Base-by-base conservation (phyloP, 176 grass and related monocot genomes). In the Aegilops speltoides region DNA sequence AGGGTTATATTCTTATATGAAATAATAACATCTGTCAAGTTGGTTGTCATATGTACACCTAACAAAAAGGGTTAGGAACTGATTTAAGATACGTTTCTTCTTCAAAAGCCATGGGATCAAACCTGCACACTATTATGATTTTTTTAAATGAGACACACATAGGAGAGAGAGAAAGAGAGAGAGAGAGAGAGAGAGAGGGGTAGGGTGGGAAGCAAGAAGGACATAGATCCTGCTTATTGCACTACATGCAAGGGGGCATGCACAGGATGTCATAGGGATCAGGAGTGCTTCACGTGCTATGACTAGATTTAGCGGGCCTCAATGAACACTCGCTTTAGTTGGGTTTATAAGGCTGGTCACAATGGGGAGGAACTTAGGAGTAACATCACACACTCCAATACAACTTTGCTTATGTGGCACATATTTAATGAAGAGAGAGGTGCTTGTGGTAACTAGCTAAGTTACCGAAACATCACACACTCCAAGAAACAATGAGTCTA, bases 261-360 rank as follows among this genome's bases (percentile, higher is more conserved):
- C 79, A 79, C 65, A 79, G 50, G 65, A 87, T 83, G 41, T 87
- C 84, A 79, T 79, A 83, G 84, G 75, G 59, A 80, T 84, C 60
- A 87, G 80, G 75, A 80, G 11, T 79, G 59, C 67, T 68, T 84
- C 80, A 87, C 85, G 71, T 87, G 80, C 60, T 50, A 83, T 46
- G 80, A 43, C 67, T 91, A 68, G 80, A 87, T 84, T 87, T 80
- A 83, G 84, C 37, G 75, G 79, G 80, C 59, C 89, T 80, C 87
- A 46, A 80, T 68, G 67, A 43, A 80, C 6, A 54, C 16, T 54
- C 6, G 5, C 6, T 52, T 50, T 15, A 16, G 13, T 14, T 50
- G 46, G 46, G 46, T 50, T 50, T 48, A 48, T 48, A 48, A n/a
- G 31, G 31, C 31, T 31, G 31, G 31, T 31, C 31, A 31, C 3